phyloP scores from a whole-genome alignment of 2,329 filamentous ascomycete species.

The Calonectria multiphialidica region DNA sequence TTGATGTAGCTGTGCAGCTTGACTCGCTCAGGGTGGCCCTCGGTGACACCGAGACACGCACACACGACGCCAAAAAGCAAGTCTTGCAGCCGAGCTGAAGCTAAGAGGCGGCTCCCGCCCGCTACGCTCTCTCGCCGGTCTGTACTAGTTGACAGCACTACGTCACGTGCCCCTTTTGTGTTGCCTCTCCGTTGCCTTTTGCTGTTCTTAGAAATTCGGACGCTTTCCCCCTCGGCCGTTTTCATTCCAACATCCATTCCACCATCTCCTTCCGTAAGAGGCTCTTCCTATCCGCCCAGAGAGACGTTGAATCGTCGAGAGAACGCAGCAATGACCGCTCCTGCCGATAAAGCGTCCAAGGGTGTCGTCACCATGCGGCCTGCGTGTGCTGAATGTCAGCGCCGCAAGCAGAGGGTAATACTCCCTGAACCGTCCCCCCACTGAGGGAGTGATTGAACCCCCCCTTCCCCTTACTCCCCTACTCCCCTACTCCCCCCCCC shows the following conservation, averaged over 20 bases:
- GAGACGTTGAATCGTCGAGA: not conserved
- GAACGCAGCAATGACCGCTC: not conserved
- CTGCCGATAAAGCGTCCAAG: not conserved
- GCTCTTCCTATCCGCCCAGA: not conserved
- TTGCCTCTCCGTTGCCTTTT: not conserved
- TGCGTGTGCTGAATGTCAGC: slow-evolving; percentile 58
- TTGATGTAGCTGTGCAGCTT: not conserved
- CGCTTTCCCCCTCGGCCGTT: not conserved
- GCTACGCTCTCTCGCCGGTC: not conserved
- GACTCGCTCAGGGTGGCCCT: not conserved
- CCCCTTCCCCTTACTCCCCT: too few species aligned
- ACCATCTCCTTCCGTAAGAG: not conserved
- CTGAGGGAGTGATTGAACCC: too few species aligned
- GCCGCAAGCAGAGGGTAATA: slow-evolving; percentile 55
- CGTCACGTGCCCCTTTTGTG: not conserved
- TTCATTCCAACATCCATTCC: not conserved
- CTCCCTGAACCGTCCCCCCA: not conserved
- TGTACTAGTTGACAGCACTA: not conserved
- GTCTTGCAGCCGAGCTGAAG: not conserved
- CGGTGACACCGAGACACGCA: slow-evolving; percentile 1
- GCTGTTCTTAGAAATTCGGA: not conserved
- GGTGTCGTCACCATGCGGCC: slow-evolving; percentile 32
- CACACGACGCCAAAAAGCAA: slow-evolving; percentile 3
- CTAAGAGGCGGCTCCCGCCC: not conserved
- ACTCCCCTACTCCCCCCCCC: not conserved